Evolutionary conservation across 1,139 yeast species (phyloP).

Genomic region (Protomyces macrosporus): DNA sequence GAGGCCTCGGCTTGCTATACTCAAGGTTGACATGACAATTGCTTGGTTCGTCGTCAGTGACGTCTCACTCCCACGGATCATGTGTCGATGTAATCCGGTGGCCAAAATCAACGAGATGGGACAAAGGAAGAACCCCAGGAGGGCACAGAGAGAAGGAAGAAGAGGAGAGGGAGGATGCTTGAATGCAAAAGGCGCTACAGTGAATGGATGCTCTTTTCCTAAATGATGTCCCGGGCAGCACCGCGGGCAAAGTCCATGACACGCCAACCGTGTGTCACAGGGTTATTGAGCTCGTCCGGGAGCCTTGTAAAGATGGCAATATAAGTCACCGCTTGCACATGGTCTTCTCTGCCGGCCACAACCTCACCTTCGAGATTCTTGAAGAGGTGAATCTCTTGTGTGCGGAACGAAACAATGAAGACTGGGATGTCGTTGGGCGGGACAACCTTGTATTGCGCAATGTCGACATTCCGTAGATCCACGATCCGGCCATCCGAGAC

Average conservation of each 20-base stretch:
- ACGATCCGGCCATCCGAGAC: conserved; percentile 87
- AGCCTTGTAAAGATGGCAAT: conserved; percentile 93
- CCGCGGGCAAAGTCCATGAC: conserved; percentile 84
- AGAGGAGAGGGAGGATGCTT: neutral
- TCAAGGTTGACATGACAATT: neutral
- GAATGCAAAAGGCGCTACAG: neutral
- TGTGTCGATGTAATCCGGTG: too few species aligned
- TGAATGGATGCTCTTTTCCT: neutral
- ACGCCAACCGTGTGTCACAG: conserved; percentile 96
- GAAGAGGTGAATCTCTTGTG: conserved; percentile 89
- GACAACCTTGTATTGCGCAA: conserved; percentile 78
- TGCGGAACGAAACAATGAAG: conserved; percentile 88
- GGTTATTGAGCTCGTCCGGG: conserved; percentile 85
- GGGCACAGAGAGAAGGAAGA: neutral
- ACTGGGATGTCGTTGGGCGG: conserved; percentile 94
- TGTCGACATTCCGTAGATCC: conserved; percentile 93
- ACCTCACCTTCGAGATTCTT: conserved; percentile 90
- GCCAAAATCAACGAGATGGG: neutral
- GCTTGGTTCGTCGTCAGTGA: neutral
- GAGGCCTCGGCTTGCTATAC: neutral
- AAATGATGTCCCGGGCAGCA: conserved; percentile 25
- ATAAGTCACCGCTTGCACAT: conserved; percentile 84
- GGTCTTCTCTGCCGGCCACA: conserved; percentile 94
- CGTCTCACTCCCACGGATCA: too few species aligned
- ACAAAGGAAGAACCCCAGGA: neutral